Evolutionary conservation across 169 alveolate species (phyloP).

Genomic region (Eimeria falciformis): DNA sequence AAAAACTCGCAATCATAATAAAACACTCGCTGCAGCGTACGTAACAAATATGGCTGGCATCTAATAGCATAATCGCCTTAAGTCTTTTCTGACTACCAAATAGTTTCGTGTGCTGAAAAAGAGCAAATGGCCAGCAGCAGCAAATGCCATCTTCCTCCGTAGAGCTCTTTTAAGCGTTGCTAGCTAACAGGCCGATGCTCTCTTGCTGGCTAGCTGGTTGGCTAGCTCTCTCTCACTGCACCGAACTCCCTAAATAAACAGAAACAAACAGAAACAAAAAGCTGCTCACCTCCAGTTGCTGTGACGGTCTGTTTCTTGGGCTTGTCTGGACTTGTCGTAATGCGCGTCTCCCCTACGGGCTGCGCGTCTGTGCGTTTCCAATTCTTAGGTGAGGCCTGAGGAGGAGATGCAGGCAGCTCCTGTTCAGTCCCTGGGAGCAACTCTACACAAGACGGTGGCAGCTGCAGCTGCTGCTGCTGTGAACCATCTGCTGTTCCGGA

Average conservation of each 20-base stretch:
- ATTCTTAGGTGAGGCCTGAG: neutral
- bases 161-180: too few relatives aligned
- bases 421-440: neutral
- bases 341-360: too few relatives aligned
- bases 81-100: too few relatives aligned
- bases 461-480: constrained; percentile 39
- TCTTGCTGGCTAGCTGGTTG: neutral
- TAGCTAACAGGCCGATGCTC: too few relatives aligned
- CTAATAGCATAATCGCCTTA: too few relatives aligned
- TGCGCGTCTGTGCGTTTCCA: too few relatives aligned
- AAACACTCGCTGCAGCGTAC: neutral
- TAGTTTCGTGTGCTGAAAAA: too few relatives aligned
- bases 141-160: too few relatives aligned
- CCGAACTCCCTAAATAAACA: neutral
- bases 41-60: neutral
- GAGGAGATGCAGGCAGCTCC: neutral
- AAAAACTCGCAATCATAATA: too few relatives aligned
- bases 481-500: constrained; percentile 8
- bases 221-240: neutral
- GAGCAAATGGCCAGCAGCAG: too few relatives aligned
- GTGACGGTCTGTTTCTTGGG: neutral
- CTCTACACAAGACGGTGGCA: constrained; percentile 30
- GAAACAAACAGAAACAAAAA: neutral
- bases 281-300: constrained; percentile 46
- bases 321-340: too few relatives aligned